Conservation (phyloP, 257 asterid genomes). For the Agastache rugosa region DNA sequence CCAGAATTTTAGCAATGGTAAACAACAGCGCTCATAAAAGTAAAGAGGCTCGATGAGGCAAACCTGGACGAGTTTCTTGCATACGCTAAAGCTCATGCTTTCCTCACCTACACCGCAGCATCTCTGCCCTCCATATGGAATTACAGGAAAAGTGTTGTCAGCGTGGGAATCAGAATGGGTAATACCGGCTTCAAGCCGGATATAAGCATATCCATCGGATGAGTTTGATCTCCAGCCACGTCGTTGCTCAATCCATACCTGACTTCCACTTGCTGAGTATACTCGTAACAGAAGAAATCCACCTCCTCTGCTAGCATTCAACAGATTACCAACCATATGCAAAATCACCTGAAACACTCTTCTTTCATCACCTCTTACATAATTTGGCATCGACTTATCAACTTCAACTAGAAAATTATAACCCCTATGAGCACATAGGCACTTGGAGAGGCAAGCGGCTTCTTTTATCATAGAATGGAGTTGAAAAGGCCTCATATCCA, state of each 20-base stretch:
- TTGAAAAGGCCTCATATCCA: slow-evolving; percentile 66
- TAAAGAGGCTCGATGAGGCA: slow-evolving; percentile 1
- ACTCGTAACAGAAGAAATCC: slow-evolving; percentile 62
- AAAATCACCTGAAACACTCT: slow-evolving; percentile 83
- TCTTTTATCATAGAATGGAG: slow-evolving; percentile 75
- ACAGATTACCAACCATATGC: slow-evolving; percentile 82
- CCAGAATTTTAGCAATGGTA: neutral
- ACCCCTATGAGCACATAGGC: slow-evolving; percentile 68
- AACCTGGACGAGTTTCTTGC: slow-evolving; percentile 91
- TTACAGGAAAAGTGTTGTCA: slow-evolving; percentile 30
- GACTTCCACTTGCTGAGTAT: slow-evolving; percentile 53
- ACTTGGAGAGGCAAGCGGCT: slow-evolving; percentile 81
- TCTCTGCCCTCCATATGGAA: slow-evolving; percentile 40
- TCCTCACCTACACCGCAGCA: slow-evolving; percentile 57
- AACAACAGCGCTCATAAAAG: neutral
- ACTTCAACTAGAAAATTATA: slow-evolving; percentile 64
- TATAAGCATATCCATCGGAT: slow-evolving; percentile 57
- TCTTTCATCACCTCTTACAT: slow-evolving; percentile 83
- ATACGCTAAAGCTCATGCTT: slow-evolving; percentile 75
- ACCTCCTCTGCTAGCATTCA: slow-evolving; percentile 59
- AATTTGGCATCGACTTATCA: slow-evolving; percentile 70
- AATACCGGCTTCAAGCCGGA: slow-evolving; percentile 67
- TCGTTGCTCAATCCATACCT: slow-evolving; percentile 58
- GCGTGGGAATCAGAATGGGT: slow-evolving; percentile 37
- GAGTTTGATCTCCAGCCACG: slow-evolving; percentile 76